Evolutionary conservation across 495 filamentous ascomycete species (phyloP).

Genomic region (Penicillium cinerascens): DNA sequence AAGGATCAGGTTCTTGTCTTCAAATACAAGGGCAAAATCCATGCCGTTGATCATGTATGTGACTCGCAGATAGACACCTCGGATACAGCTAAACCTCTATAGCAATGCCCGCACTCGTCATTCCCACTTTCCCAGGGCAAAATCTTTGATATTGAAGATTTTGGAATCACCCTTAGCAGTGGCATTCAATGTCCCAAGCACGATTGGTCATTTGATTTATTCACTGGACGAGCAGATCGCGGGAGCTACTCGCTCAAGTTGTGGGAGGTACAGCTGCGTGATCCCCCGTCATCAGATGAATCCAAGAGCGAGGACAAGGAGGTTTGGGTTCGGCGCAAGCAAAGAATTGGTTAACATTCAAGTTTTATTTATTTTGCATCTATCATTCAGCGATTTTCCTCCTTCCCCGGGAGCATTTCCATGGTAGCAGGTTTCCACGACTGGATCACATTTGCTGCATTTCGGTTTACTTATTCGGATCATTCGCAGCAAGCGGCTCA

Average conservation of each 20-base stretch:
- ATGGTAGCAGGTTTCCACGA: too few species aligned
- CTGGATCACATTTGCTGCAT: too few species aligned
- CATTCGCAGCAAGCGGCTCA: too few species aligned
- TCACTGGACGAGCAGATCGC: slow-evolving; percentile 51
- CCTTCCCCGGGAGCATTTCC: background rate
- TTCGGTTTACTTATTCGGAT: too few species aligned
- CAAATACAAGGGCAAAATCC: slow-evolving; percentile 52
- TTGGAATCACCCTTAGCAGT: slow-evolving; percentile 44
- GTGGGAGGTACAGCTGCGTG: slow-evolving; percentile 57
- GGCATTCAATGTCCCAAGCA: slow-evolving; percentile 60
- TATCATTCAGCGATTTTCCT: background rate
- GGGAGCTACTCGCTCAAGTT: slow-evolving; percentile 55
- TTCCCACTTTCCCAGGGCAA: slow-evolving; percentile 53
- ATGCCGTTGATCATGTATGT: slow-evolving; percentile 60
- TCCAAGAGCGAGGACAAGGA: slow-evolving; percentile 38
- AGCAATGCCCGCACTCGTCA: slow-evolving; percentile 61
- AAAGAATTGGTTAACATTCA: slow-evolving; percentile 30
- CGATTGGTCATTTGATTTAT: slow-evolving; percentile 59
- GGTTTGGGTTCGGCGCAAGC: slow-evolving; percentile 51
- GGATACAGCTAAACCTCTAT: slow-evolving; percentile 8
- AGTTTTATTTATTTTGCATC: background rate
- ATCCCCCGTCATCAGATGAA: slow-evolving; percentile 12
- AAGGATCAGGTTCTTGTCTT: slow-evolving; percentile 59
- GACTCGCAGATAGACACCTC: background rate
- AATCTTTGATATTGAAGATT: slow-evolving; percentile 63